Base-by-base conservation (phyloP, 2,329 filamentous ascomycete species). In the Ilyonectria sp. region DNA sequence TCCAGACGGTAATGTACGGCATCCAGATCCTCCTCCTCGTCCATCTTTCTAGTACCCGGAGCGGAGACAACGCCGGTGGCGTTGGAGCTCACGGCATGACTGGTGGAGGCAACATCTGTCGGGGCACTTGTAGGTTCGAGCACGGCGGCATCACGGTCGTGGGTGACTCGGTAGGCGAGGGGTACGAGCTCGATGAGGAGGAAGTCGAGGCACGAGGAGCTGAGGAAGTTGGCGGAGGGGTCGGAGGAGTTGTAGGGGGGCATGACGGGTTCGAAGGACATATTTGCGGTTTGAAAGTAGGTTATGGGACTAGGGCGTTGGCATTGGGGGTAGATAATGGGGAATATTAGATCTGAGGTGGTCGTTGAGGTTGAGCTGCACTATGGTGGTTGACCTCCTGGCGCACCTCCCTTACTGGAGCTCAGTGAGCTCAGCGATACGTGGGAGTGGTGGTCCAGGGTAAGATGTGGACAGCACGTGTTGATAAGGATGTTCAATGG, bases 141-240 rank as follows among this genome's bases (percentile, higher is more conserved):
- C 67, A 86, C 80, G 59, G 82, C 79, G 33, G 82, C 83, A 65
- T 90, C 89, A 5, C 94, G 86, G 77, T 96, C 92, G 77, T 91
- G 89, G 23, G 94, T 91, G 69, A 98, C 87, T 71, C 96, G 91
- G 81, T 97, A 94, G 6, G 95, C 93, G 86, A 98, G 92, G 44
- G 96, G 96, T 17, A 99, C 96, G 62, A 99, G 90, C 84, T 99
- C 96, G 79, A 98, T 98, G 75, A 99, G 89, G 63, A 99, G 89
- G 75, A 99, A 92, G 82, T 99, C 96, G 76, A 99, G 90, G 79
- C 93, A 94, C 54, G 95, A 96, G 64, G 92, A 90, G 83, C 89
- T 92, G 75, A 98, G 87, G 83, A 95, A 93, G 68, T 90, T 90
- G 65, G 93, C 92, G 67, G 86, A 86, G 43, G 93, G 92, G 82